Conservation (phyloP, 2,329 filamentous ascomycete genomes). For the Mollisiaceae sp. region DNA sequence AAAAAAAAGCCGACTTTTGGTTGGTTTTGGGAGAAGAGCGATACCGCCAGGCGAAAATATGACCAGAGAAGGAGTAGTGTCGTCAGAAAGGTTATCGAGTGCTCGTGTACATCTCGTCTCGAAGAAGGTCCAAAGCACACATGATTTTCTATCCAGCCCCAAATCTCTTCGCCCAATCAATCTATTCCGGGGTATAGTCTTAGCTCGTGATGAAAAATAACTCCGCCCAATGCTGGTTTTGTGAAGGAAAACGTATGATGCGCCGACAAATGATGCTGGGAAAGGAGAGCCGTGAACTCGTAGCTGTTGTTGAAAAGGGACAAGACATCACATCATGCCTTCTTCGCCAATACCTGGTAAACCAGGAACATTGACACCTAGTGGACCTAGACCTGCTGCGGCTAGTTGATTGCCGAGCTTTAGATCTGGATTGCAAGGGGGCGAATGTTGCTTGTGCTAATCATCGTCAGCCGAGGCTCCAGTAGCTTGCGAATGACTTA, state of each 20-base stretch:
- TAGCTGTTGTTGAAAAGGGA: conserved; percentile 16
- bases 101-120: conserved; percentile 18
- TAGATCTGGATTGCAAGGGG: conserved; percentile 86
- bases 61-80: conserved; percentile 29
- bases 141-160: conserved; percentile 31
- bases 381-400: conserved; percentile 39
- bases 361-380: conserved; percentile 46
- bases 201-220: conserved; percentile 31
- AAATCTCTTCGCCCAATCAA: conserved; percentile 36
- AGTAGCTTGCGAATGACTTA: conserved; percentile 48
- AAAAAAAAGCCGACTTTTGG: conserved; percentile 22
- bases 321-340: conserved; percentile 46
- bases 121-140: conserved; percentile 25
- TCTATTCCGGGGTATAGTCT: conserved; percentile 42
- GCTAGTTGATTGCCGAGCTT: conserved; percentile 49
- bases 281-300: conserved; percentile 24
- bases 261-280: conserved; percentile 28
- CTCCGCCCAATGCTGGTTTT: conserved; percentile 41
- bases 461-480: conserved; percentile 42
- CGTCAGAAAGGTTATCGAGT: conserved; percentile 15
- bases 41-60: conserved; percentile 22
- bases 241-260: conserved; percentile 22
- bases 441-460: conserved; percentile 79
- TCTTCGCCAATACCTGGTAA: conserved; percentile 61
- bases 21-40: conserved; percentile 14